Evolutionary conservation across 768 basidiomycete species (phyloP).

Genomic region (Porphyrellus cyaneotinctus): DNA sequence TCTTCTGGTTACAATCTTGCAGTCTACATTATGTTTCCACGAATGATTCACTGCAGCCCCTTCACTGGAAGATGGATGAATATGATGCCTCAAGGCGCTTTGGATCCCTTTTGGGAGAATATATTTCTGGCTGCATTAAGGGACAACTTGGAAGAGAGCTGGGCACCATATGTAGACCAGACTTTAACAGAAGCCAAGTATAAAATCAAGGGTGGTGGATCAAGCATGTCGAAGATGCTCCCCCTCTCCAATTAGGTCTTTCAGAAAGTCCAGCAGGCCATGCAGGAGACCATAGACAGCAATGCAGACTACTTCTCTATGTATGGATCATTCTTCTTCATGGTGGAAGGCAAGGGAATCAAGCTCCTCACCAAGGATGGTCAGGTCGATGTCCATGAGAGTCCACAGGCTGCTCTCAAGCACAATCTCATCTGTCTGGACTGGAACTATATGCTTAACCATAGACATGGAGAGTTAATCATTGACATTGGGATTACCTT

Average conservation of each 20-base stretch:
- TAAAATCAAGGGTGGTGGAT: neutral
- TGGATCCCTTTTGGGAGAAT: constrained; percentile 8
- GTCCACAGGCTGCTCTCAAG: neutral
- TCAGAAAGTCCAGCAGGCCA: neutral
- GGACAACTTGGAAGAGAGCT: neutral
- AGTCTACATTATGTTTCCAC: constrained; percentile 6
- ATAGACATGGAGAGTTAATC: no score
- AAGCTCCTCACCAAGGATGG: no score
- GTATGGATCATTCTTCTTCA: constrained; percentile 2
- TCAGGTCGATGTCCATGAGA: no score
- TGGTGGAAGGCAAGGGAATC: neutral
- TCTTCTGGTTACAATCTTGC: neutral
- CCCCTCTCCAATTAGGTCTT: neutral
- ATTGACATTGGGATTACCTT: no score
- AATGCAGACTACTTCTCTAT: neutral
- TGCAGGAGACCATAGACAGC: neutral
- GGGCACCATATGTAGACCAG: neutral
- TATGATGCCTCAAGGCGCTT: neutral
- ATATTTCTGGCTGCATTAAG: constrained; percentile 3
- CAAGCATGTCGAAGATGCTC: no score
- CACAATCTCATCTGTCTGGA: neutral
- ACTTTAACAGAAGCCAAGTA: constrained; percentile 2
- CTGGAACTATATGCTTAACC: neutral
- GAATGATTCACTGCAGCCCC: constrained; percentile 5
- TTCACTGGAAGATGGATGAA: neutral